A percentile compares a stretch with the other conserved stretches of the same genome.
Conservation (phyloP, 768 basidiomycete species). For the Psilocybe sp. region DNA sequence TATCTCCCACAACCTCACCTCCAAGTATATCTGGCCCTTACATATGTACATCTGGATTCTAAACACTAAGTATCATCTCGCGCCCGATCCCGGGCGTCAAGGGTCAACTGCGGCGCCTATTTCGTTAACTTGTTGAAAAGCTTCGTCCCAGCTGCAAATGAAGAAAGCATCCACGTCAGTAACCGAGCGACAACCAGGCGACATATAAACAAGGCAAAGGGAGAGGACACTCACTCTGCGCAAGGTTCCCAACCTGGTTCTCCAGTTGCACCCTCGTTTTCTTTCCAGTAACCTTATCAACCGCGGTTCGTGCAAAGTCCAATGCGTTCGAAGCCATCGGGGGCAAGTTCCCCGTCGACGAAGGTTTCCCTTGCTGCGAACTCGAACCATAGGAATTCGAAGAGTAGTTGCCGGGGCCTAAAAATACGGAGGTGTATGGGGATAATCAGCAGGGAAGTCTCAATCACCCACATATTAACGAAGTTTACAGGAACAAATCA, state of each 20-base stretch:
- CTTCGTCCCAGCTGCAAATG: constrained; percentile 37
- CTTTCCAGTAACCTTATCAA: constrained; percentile 56
- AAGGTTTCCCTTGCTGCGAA: constrained; percentile 11
- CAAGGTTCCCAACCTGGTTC: constrained; percentile 39
- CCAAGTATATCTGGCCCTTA: no score
- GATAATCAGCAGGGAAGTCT: background rate
- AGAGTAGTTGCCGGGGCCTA: constrained; percentile 5
- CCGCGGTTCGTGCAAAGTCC: constrained; percentile 43
- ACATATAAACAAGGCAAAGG: constrained; percentile 3
- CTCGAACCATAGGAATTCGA: background rate
- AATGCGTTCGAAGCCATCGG: constrained; percentile 29
- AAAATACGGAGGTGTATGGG: background rate
- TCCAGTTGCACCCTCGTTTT: constrained; percentile 50
- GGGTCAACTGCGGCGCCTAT: constrained; percentile 11
- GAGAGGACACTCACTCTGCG: constrained; percentile 45
- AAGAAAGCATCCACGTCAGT: constrained; percentile 3
- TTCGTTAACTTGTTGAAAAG: constrained; percentile 45
- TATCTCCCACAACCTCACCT: no score
- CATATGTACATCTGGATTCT: no score
- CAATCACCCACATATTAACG: background rate
- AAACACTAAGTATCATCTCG: background rate
- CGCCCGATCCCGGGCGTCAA: background rate
- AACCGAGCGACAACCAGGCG: constrained; percentile 1
- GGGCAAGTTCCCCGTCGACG: constrained; percentile 25
- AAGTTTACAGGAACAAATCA: constrained; percentile 1